A percentile compares a stretch with the other conserved stretches of the same genome.
Conservation (phyloP, 192 early-diverging fungal genomes). For the Backusella macrospora region DNA sequence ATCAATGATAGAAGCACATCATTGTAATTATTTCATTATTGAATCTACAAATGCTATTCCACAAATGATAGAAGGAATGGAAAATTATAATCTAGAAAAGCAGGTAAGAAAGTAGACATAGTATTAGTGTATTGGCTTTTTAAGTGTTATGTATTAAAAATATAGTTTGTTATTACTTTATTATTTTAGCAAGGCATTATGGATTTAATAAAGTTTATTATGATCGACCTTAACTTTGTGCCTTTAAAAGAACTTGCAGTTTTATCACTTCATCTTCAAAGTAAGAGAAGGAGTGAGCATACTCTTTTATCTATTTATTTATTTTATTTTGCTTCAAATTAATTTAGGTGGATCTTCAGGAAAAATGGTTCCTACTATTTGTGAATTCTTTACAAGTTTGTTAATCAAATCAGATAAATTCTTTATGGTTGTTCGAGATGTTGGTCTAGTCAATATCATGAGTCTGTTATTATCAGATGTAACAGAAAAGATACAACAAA, state of each 20-base stretch:
- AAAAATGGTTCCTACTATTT: slow-evolving; percentile 48
- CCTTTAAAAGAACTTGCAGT: slow-evolving; percentile 62
- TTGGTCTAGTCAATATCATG: slow-evolving; percentile 63
- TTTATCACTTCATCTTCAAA: slow-evolving; percentile 55
- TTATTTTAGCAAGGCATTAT: slow-evolving; percentile 49
- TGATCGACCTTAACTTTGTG: slow-evolving; percentile 62
- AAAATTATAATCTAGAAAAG: slow-evolving; percentile 44
- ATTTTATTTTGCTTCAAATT: background rate
- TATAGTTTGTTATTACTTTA: background rate
- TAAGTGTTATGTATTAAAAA: background rate
- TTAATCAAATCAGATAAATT: slow-evolving; percentile 50
- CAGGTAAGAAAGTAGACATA: slow-evolving; percentile 36
- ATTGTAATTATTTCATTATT: slow-evolving; percentile 62
- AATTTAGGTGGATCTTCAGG: slow-evolving; percentile 48
- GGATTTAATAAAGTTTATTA: slow-evolving; percentile 57
- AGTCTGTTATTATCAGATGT: slow-evolving; percentile 55
- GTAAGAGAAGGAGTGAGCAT: slow-evolving; percentile 8
- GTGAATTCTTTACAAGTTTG: slow-evolving; percentile 45
- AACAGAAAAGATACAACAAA: slow-evolving; percentile 44
- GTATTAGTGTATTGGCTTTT: background rate
- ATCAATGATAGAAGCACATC: slow-evolving; percentile 52
- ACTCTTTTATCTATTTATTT: background rate
- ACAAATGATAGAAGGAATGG: slow-evolving; percentile 54
- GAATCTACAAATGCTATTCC: slow-evolving; percentile 52
- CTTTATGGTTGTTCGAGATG: slow-evolving; percentile 57